Conservation (phyloP, 148 eudicot species). For the Chenopodium formosanum region DNA sequence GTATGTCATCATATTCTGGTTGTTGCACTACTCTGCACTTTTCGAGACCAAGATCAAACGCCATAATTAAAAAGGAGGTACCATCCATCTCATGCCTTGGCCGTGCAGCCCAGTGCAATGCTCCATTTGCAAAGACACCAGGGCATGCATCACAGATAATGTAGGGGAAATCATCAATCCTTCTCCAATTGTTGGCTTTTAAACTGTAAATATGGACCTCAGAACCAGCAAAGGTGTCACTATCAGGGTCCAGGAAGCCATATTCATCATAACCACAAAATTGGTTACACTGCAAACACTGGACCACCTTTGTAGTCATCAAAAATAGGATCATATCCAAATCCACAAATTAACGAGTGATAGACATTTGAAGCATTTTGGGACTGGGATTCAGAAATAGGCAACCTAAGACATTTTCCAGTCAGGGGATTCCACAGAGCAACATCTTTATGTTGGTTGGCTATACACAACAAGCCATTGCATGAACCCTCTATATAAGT, state of each 20-base stretch:
- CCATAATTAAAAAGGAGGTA: neutral
- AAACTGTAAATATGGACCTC: conserved; percentile 5
- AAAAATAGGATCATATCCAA: conserved; percentile 8
- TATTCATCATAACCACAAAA: no score
- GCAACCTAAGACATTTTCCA: neutral
- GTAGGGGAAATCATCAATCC: neutral
- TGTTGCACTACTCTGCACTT: neutral
- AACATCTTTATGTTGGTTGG: neutral
- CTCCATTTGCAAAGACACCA: conserved; percentile 16
- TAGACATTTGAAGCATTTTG: no score
- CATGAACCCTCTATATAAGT: conserved; percentile 10
- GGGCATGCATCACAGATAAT: neutral
- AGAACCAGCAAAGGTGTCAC: neutral
- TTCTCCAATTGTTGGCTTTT: conserved; percentile 2
- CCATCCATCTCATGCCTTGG: neutral
- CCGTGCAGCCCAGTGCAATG: conserved; percentile 10
- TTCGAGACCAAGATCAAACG: conserved; percentile 7
- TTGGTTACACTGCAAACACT: neutral
- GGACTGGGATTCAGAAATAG: neutral
- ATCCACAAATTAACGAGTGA: neutral
- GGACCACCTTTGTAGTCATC: conserved; percentile 16
- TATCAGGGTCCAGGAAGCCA: no score
- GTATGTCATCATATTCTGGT: neutral
- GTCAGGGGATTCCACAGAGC: conserved; percentile 5
- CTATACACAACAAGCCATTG: conserved; percentile 5